These are phyloP conservation scores for Adiantum capillusveneris DNA, from an alignment of 75 land plant genomes.

Conservation along the genomic window DNA sequence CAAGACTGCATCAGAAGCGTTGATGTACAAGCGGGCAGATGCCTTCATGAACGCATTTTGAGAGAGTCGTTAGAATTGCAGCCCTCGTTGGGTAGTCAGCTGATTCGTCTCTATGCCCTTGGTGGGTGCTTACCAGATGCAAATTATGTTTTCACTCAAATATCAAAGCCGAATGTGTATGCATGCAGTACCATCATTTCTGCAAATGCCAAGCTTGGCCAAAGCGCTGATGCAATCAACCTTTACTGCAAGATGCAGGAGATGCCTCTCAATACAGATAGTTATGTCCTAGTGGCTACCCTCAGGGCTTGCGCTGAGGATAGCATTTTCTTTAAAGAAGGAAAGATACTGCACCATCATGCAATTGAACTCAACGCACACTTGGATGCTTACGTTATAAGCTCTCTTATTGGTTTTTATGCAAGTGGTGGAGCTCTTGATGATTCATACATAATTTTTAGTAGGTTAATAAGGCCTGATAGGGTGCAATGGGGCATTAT, in stretches of 20 bases:
- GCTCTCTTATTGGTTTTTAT: constrained; percentile 15
- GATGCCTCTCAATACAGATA: background rate
- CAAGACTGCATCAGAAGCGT: background rate
- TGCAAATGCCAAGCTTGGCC: constrained; percentile 1
- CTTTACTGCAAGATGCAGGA: constrained; percentile 5
- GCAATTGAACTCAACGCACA: constrained; percentile 1
- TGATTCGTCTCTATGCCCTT: background rate
- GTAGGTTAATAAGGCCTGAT: constrained; percentile 7
- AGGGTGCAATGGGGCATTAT: constrained; percentile 29
- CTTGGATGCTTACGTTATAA: constrained; percentile 2
- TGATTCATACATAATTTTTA: constrained; percentile 7
- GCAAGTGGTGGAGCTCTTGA: constrained; percentile 11
- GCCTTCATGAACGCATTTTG: background rate
- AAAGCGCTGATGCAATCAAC: background rate
- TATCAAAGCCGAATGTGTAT: background rate
- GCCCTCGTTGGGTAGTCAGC: background rate
- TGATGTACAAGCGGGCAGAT: background rate
- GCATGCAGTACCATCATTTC: constrained; percentile 4
- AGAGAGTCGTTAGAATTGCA: background rate
- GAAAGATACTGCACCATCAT: constrained; percentile 15
- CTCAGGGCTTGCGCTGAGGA: constrained; percentile 5
- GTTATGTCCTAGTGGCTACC: background rate
- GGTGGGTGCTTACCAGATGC: constrained; percentile 7
- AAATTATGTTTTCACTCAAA: background rate
- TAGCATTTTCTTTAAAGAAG: constrained; percentile 6